Evolutionary conservation across 345 rosid genomes (phyloP), one percentile per base, ranked within the genome.

Genomic region (Nasturtium officinale): DNA sequence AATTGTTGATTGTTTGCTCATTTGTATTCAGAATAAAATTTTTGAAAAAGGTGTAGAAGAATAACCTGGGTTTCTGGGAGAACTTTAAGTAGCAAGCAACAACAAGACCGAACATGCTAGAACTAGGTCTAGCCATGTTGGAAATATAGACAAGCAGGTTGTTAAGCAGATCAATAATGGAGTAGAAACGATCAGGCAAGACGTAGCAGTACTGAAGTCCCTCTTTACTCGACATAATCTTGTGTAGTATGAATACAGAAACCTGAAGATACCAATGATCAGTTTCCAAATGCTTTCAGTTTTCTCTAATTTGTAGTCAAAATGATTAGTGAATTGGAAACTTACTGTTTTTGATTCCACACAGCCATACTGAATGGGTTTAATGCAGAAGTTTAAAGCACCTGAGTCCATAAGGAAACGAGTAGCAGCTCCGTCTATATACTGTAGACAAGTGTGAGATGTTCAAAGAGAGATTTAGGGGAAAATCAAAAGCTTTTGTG

Each of bases 31-130:
- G 33, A 25, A 35, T 29, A 1, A 57, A 29, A 5, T 37, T 6
- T 1, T 4, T 17, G 0, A 21, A 59, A 57, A 52, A 18, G 16
- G 45, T 58, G 29, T 37, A 60, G 25, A 1, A 25, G 15, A 9
- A 52, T 32, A 64, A 87, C 96, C 96, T 86, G 2, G 82, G 9
- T 58, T 65, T 70, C n/a, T 69, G 42, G 9, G 96, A 86, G 66
- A 86, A 82, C 68, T 72, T 82, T 9, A 9, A 51, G 67, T 83
- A 89, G 79, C 90, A 86, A 69, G 72, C 21, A 29, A 77, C 64
- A 16, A 87, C 67, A 47, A 71, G 56, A 6, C 13, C 23, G 42
- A 71, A 23, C 75, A 65, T 30, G 57, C 2, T 30, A 17, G 68
- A 2, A 57, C 56, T 30, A 30, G 80, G 72, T n/a, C 5, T 58